Percentiles rank a stretch among this genome's conserved stretches.
phyloP scores from a whole-genome alignment of 352 stramenopile genomes.

The Pythium utonaiense region DNA sequence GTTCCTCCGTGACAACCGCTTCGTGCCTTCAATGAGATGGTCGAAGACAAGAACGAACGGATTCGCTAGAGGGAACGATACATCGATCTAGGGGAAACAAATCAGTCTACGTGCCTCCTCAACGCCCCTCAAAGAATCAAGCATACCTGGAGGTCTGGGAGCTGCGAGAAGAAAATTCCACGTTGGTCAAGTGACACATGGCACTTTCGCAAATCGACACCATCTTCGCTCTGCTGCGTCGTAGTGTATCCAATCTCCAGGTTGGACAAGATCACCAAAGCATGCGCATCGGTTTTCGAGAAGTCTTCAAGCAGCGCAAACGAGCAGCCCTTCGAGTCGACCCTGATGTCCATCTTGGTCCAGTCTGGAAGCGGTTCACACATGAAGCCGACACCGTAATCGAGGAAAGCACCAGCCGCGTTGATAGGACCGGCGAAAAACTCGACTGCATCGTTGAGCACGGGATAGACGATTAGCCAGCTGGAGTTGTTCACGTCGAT shows the following conservation, averaged over 20 bases:
- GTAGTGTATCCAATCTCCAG: constrained; percentile 59
- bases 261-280: constrained; percentile 72
- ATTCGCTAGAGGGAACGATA: constrained; percentile 80
- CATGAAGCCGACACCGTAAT: constrained; percentile 74
- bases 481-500: constrained; percentile 76
- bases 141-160: constrained; percentile 76
- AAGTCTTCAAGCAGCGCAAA: constrained; percentile 86
- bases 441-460: constrained; percentile 49
- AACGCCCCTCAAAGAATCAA: neutral
- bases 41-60: constrained; percentile 80
- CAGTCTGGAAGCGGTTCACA: constrained; percentile 53
- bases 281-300: constrained; percentile 54
- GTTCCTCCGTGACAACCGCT: constrained; percentile 50
- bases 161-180: constrained; percentile 82
- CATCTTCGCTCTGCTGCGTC: constrained; percentile 52
- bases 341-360: constrained; percentile 74
- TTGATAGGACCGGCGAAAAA: constrained; percentile 73
- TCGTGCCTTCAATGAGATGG: constrained; percentile 69
- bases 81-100: constrained; percentile 56
- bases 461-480: constrained; percentile 69
- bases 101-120: neutral
- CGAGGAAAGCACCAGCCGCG: constrained; percentile 34
- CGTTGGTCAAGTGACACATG: constrained; percentile 78
- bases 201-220: constrained; percentile 70
- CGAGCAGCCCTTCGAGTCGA: constrained; percentile 65